These are phyloP conservation scores for Talaromyces nanjingensis DNA, from an alignment of 495 filamentous ascomycete species.

Conservation along the genomic window DNA sequence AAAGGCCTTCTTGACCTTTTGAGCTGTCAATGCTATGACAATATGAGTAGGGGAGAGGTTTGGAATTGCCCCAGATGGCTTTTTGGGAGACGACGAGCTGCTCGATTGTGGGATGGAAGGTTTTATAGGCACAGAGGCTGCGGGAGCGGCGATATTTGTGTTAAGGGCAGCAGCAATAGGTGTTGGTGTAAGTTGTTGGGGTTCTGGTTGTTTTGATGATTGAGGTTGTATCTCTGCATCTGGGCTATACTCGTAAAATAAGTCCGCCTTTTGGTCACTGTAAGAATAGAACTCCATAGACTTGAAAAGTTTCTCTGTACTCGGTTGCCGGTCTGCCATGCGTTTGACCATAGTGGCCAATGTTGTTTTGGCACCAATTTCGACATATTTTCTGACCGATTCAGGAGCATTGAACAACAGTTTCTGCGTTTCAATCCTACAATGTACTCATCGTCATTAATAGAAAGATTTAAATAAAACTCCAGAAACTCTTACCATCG, in stretches of 20 bases:
- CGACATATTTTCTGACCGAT: neutral
- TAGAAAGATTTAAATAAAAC: too few relatives aligned
- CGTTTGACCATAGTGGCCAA: neutral
- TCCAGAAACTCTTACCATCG: neutral
- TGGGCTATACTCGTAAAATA: neutral
- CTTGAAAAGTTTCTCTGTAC: neutral
- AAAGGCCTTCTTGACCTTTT: conserved; percentile 19
- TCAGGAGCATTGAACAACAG: neutral
- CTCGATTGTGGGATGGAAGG: neutral
- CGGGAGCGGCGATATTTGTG: neutral
- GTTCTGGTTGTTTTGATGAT: neutral
- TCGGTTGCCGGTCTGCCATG: neutral
- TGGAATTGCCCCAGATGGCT: neutral
- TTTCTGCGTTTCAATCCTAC: conserved; percentile 2
- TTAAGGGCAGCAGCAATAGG: neutral
- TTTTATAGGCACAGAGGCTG: neutral
- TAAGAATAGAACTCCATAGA: neutral
- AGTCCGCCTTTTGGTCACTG: neutral
- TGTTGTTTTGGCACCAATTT: neutral
- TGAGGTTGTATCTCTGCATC: neutral
- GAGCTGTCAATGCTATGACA: conserved; percentile 16
- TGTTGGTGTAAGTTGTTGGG: neutral
- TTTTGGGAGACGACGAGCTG: neutral
- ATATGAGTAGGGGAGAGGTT: conserved; percentile 14
- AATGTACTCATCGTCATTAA: neutral